Evolutionary conservation across 768 basidiomycete species (phyloP), one percentile per base, ranked within the genome.

Genomic region (Suillus clintonianus): DNA sequence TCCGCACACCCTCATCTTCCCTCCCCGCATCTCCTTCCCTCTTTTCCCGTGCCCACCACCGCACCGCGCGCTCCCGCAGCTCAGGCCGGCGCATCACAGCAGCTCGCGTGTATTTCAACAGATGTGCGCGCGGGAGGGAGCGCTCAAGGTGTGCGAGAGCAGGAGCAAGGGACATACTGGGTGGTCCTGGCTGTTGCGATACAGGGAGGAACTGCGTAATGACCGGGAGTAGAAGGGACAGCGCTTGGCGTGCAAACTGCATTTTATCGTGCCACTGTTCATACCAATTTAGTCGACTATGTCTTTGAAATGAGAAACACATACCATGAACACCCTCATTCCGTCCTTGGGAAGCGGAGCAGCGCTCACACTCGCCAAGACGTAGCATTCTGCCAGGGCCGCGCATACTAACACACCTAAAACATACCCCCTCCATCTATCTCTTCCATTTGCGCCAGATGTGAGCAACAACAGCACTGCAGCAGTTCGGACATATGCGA

Each of bases 211-310:
- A 66, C 70, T 83, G 81, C 11, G 87, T 70, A 59, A 83, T 41
- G 32, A 86, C 65, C 5, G 89, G 87, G 3, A 91, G 78, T 36
- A 81, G 8, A 62, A 90, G 77, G 76, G 92, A 89, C 60, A 89
- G 72, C 2, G 79, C 32, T 60, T 84, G 83, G n/a, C 91, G 89
- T 39, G 76, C 64, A 55, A 80, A 70, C 71, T 83, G 82, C 42
- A 88, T 74, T 32, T 71, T 78, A 71, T 92, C 89, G 74, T 90
- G 88, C 86, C 86, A 89, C 90, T 92, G 64, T 36, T 17, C 15
- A 39, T 10, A 10, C 14, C 14, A 32, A 43, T 4, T 30, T 19
- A 37, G 54, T 8, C 27, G 15, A 14, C 8, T 53, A n/a, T n/a
- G 5, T 6, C 6, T 22, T n/a, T 7, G 14, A 57, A 27, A 59